Evolutionary conservation across 148 eudicot genomes (phyloP).

Genomic region (Selenicereus undatus): DNA sequence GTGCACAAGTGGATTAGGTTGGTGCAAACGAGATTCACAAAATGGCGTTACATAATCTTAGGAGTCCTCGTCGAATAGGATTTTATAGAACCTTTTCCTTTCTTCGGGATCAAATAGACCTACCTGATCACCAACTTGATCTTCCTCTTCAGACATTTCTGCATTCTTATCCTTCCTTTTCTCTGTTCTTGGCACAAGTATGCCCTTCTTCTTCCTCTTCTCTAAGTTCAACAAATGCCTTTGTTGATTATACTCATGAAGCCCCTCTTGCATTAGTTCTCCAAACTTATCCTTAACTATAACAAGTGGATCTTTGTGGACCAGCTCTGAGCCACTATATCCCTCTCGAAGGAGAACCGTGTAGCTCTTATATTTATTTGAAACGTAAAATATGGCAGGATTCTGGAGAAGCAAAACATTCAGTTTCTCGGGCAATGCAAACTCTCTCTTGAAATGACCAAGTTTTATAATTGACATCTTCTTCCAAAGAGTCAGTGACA

Average conservation of each 20-base stretch:
- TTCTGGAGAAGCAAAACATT: constrained; percentile 74
- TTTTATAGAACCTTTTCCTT: constrained; percentile 79
- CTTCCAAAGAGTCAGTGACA: constrained; percentile 86
- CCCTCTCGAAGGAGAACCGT: constrained; percentile 83
- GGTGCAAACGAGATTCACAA: no score
- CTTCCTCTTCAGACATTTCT: constrained; percentile 47
- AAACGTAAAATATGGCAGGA: constrained; percentile 88
- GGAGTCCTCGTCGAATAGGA: constrained; percentile 59
- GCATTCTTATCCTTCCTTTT: constrained; percentile 24
- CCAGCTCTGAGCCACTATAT: constrained; percentile 68
- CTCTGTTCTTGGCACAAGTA: constrained; percentile 30
- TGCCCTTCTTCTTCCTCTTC: constrained; percentile 55
- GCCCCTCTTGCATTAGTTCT: constrained; percentile 87
- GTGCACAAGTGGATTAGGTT: no score
- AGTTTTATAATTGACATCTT: constrained; percentile 75
- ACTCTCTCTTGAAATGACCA: constrained; percentile 70
- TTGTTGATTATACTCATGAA: constrained; percentile 74
- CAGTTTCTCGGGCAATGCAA: constrained; percentile 68
- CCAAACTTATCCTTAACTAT: constrained; percentile 85
- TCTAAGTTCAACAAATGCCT: constrained; percentile 56
- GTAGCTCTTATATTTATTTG: constrained; percentile 74
- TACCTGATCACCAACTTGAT: constrained; percentile 41
- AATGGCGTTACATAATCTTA: background rate
- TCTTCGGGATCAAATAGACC: constrained; percentile 90
- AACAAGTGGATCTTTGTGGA: constrained; percentile 78